Percentiles rank a stretch among this genome's conserved stretches.
These are phyloP conservation scores for Phaeotremella skinneri DNA, from an alignment of 768 basidiomycete genomes.

Conservation along the genomic window DNA sequence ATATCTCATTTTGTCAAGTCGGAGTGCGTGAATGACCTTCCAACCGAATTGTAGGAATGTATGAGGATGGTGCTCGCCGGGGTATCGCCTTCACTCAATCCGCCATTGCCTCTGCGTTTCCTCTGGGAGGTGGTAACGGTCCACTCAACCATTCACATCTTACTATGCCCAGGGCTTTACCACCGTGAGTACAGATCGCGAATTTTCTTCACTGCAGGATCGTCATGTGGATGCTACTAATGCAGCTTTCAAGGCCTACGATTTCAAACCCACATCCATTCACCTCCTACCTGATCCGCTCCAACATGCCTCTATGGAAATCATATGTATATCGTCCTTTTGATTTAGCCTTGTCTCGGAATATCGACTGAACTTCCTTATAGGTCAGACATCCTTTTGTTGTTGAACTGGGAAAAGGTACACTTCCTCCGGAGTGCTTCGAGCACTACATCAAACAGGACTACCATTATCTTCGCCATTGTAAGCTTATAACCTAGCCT, in stretches of 20 bases:
- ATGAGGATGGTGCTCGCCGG: constrained; percentile 1
- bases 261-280: constrained; percentile 66
- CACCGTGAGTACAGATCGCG: constrained; percentile 57
- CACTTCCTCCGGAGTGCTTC: constrained; percentile 65
- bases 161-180: constrained; percentile 57
- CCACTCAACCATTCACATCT: constrained; percentile 84
- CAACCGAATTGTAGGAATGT: neutral
- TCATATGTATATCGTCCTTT: constrained; percentile 60
- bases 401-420: constrained; percentile 68
- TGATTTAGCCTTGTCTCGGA: constrained; percentile 21
- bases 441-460: constrained; percentile 71
- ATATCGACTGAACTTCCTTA: neutral
- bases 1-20: neutral
- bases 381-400: constrained; percentile 80
- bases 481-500: constrained; percentile 53
- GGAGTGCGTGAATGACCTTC: neutral
- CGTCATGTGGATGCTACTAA: neutral
- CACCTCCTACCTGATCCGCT: constrained; percentile 63
- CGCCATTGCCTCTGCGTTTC: constrained; percentile 67
- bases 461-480: constrained; percentile 50
- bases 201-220: neutral
- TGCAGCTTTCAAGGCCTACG: constrained; percentile 57
- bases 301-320: constrained; percentile 52
- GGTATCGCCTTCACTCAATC: constrained; percentile 65
- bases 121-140: constrained; percentile 72